Base-by-base conservation (phyloP, 2,329 filamentous ascomycete species). In the Claviceps lovelessii region DNA sequence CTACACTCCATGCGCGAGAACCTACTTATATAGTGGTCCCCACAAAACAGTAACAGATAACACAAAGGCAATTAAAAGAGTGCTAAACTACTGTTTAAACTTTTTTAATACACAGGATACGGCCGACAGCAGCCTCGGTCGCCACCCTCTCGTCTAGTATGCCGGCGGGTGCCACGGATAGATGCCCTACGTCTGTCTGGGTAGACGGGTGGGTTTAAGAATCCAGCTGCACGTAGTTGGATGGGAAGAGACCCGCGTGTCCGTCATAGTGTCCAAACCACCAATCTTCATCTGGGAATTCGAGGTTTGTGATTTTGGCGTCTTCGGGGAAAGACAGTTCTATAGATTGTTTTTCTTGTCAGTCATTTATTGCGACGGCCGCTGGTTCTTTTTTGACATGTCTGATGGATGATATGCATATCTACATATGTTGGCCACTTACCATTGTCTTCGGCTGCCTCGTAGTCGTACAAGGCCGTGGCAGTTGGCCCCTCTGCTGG, bases 281-380 rank as follows among this genome's bases (percentile, higher is more conserved):
- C 93, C 93, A 98, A 67, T 98, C 93, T 61, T 97, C 91, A 64
- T 97, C 93, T 2, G 93, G 93, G 71, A 97, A 97, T 74, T 96
- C 88, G 60, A 98, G 74, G 65, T 86, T 79, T 33, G 80, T 86
- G 62, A 98, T 85, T 59, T 76, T 89, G 44, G 87, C 91, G 35
- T 86, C 85, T 64, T 98, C 93, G 3, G 89, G 88, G 74, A 98
- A 98, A 67, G 85, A 90, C 59, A 83, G 65, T 62, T 83, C 79
- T 83, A 19, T 6, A 19, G 23, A 10, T 45, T n/a, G 13, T 23
- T 17, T 39, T 10, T 28, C 5, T 52, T 39, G 33, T 35, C 33
- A 35, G 33, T 35, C 33, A 8, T 23, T 23, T 23, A 23, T 23
- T 23, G 3, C 23, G 23, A 23, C 23, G 23, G 23, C 23, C 23